A percentile compares a stretch with the other conserved stretches of the same genome.
Conservation (phyloP, 2,329 filamentous ascomycete species). For the Penicillium sp. region DNA sequence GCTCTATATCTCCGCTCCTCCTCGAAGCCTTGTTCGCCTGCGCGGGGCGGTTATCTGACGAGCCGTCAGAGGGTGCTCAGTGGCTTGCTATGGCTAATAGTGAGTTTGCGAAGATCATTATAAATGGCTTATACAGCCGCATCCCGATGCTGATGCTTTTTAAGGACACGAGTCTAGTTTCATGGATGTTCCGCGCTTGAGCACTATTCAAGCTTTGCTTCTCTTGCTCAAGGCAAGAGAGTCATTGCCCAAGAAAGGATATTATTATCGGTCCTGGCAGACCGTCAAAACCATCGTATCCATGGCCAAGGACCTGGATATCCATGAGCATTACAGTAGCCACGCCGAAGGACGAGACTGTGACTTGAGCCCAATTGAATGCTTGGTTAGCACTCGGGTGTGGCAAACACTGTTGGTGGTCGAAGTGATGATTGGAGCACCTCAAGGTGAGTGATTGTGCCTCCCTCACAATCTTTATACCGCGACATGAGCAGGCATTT, state of each 20-base stretch:
- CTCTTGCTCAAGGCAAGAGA: slow-evolving; percentile 89
- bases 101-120: slow-evolving; percentile 47
- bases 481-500: neutral
- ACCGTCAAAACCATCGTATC: slow-evolving; percentile 86
- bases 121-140: neutral
- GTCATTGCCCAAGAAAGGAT: slow-evolving; percentile 87
- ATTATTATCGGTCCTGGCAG: slow-evolving; percentile 98
- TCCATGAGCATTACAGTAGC: slow-evolving; percentile 81
- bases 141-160: slow-evolving; percentile 30
- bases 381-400: slow-evolving; percentile 78
- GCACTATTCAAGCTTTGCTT: slow-evolving; percentile 86
- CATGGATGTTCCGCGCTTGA: slow-evolving; percentile 86
- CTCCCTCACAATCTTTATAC: neutral
- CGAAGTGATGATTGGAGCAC: slow-evolving; percentile 90
- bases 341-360: slow-evolving; percentile 74
- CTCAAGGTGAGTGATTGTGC: slow-evolving; percentile 67
- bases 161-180: slow-evolving; percentile 88
- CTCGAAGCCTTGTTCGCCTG: slow-evolving; percentile 92
- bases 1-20: slow-evolving; percentile 84
- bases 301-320: slow-evolving; percentile 87
- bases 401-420: slow-evolving; percentile 88
- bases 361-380: slow-evolving; percentile 69
- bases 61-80: slow-evolving; percentile 80
- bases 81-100: slow-evolving; percentile 90
- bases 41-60: slow-evolving; percentile 78